A percentile compares a stretch with the other conserved stretches of the same genome.
These are phyloP conservation scores for Pythium sukuiense DNA, from an alignment of 352 stramenopile species.

Conservation along the genomic window DNA sequence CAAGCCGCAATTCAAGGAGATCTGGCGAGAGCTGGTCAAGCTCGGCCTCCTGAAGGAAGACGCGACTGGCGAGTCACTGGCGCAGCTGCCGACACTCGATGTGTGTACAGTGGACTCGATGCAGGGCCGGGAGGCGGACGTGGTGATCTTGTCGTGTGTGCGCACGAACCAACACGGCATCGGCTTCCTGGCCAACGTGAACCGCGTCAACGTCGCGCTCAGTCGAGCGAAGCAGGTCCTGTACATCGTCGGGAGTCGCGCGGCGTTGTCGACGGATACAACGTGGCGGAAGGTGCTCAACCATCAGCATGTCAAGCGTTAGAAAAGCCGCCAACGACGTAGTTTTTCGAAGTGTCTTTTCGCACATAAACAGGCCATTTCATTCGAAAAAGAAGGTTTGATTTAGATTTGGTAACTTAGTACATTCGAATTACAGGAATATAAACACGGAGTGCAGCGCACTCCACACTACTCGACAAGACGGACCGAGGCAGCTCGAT, in stretches of 20 bases:
- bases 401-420: not conserved
- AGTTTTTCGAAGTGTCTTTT: not conserved
- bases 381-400: not conserved
- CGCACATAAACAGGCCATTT: not conserved
- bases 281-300: not conserved
- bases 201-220: constrained; percentile 7
- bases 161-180: not conserved
- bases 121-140: constrained; percentile 6
- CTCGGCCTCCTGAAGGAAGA: not conserved
- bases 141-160: constrained; percentile 9
- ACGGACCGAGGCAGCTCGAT: not conserved
- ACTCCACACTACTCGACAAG: not conserved
- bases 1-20: constrained; percentile 4
- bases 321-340: not conserved
- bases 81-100: not conserved
- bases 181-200: constrained; percentile 6
- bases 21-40: not conserved
- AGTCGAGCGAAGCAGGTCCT: constrained; percentile 6
- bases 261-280: not conserved
- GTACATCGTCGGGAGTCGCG: constrained; percentile 5
- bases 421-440: not conserved
- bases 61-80: not conserved
- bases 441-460: not conserved
- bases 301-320: not conserved
- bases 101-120: constrained; percentile 11